These are phyloP conservation scores for Rhodofomes roseus DNA, from an alignment of 1,284 basidiomycete genomes.

Conservation along the genomic window DNA sequence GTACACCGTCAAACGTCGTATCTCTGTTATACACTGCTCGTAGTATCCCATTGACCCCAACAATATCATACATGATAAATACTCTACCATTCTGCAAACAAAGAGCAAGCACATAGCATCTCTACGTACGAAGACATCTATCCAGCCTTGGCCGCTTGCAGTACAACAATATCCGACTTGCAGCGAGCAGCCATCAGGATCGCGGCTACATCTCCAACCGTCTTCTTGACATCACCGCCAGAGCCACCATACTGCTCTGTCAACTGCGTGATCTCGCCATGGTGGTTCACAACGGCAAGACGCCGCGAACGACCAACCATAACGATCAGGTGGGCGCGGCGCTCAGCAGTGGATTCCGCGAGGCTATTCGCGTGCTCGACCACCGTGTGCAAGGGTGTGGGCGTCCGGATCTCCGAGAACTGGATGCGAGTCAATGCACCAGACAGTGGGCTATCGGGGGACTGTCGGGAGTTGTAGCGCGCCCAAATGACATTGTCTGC, in stretches of 20 bases:
- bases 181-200: neutral
- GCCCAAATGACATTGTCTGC: constrained; percentile 39
- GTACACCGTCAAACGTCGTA: no score
- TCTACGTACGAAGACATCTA: neutral
- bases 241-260: constrained; percentile 52
- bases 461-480: constrained; percentile 36
- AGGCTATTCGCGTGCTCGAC: constrained; percentile 29
- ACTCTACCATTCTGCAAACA: neutral
- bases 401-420: constrained; percentile 50
- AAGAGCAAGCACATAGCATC: neutral
- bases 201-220: constrained; percentile 73
- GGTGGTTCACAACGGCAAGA: constrained; percentile 61
- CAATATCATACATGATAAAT: neutral
- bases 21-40: no score
- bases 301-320: constrained; percentile 70
- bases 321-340: constrained; percentile 47
- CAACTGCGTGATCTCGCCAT: constrained; percentile 58
- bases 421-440: constrained; percentile 46
- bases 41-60: no score
- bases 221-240: constrained; percentile 65
- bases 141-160: neutral
- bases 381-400: constrained; percentile 51
- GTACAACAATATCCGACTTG: neutral
- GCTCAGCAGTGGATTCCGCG: constrained; percentile 19
- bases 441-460: constrained; percentile 24